A percentile compares a stretch with the other conserved stretches of the same genome.
Evolutionary conservation across 176 grass and related monocot species (phyloP).

Genomic region (Carex myosuroides): DNA sequence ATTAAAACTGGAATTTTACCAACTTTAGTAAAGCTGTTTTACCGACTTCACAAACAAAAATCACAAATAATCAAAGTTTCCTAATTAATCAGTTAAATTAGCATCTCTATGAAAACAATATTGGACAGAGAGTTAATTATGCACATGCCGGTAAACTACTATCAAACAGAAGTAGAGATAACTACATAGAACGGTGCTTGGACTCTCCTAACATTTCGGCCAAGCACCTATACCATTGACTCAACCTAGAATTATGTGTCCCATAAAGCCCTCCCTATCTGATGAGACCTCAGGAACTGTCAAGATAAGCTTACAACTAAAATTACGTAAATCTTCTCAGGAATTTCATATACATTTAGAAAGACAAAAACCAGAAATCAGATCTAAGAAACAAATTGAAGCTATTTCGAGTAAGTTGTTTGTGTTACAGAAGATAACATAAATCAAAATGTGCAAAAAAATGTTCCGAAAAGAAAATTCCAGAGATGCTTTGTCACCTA

Average conservation of each 20-base stretch:
- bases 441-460: neutral
- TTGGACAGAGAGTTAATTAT: neutral
- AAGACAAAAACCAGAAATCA: neutral
- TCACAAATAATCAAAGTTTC: neutral
- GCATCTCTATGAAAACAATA: neutral
- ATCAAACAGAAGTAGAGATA: neutral
- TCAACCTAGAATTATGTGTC: constrained; percentile 4
- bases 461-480: neutral
- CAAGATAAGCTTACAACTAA: neutral
- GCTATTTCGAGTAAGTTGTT: neutral
- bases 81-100: neutral
- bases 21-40: neutral
- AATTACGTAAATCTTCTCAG: constrained; percentile 1
- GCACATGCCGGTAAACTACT: neutral
- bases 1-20: neutral
- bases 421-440: neutral
- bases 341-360: neutral
- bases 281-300: neutral
- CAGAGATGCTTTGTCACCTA: neutral
- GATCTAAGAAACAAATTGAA: neutral
- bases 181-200: neutral
- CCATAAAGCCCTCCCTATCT: neutral
- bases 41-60: neutral
- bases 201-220: neutral
- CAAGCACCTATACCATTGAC: neutral